Evolutionary conservation across 1,284 basidiomycete species (phyloP).

Genomic region (Taiwanofungus camphoratus): DNA sequence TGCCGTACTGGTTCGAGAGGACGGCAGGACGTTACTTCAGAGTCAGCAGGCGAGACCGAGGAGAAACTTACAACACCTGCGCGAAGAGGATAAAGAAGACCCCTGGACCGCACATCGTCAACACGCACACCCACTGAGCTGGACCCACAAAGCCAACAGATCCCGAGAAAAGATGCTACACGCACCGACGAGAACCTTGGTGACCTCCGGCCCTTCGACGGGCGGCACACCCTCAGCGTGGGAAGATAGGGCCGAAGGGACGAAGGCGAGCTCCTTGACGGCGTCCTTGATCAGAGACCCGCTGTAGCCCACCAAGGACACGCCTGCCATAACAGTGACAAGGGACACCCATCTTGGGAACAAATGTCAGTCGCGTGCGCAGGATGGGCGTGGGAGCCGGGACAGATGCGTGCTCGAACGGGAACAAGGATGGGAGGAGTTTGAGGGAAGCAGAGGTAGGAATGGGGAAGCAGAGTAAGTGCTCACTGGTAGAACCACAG

Average conservation of each 20-base stretch:
- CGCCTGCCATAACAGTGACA: conserved; percentile 85
- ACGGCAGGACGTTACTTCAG: conserved; percentile 14
- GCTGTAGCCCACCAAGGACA: conserved; percentile 87
- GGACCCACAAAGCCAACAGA: not conserved
- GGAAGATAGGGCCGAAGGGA: conserved; percentile 8
- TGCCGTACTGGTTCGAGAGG: conserved; percentile 70
- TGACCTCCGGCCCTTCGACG: conserved; percentile 50
- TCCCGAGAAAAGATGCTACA: conserved; percentile 10
- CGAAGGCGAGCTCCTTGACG: conserved; percentile 38
- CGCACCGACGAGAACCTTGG: conserved; percentile 63
- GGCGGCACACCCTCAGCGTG: conserved; percentile 22
- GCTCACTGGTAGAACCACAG: conserved; percentile 76
- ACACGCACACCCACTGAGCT: not conserved
- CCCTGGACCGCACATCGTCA: conserved; percentile 38
- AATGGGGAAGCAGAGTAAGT: conserved; percentile 18
- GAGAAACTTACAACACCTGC: conserved; percentile 82
- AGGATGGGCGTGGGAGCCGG: not conserved
- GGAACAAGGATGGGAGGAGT: conserved; percentile 14
- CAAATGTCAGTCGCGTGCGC: conserved; percentile 11
- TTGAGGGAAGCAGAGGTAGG: too few species aligned
- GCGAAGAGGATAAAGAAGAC: conserved; percentile 92
- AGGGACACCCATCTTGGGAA: conserved; percentile 80
- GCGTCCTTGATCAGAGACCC: conserved; percentile 82
- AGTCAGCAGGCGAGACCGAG: conserved; percentile 14
- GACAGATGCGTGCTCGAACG: conserved; percentile 4